A percentile compares a stretch with the other conserved stretches of the same genome.
Evolutionary conservation across 768 basidiomycete genomes (phyloP).

Genomic region (Lactarius sp.): DNA sequence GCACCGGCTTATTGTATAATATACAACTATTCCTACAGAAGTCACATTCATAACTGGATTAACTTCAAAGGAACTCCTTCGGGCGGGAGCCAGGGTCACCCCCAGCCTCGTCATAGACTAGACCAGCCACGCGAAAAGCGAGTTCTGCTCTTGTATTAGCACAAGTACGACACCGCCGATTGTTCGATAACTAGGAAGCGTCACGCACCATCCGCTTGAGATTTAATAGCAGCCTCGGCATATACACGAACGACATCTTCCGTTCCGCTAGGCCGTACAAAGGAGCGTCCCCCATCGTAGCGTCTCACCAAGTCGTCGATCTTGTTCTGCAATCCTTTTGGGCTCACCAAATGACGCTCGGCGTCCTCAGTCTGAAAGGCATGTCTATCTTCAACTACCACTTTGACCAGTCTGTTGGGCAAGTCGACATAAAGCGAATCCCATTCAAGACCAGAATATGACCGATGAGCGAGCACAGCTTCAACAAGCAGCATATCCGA

Average conservation of each 20-base stretch:
- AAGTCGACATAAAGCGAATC: slow-evolving; percentile 89
- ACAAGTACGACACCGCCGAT: slow-evolving; percentile 1
- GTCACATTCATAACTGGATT: neutral
- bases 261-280: slow-evolving; percentile 95
- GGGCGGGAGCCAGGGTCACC: slow-evolving; percentile 77
- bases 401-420: slow-evolving; percentile 93
- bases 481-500: slow-evolving; percentile 96
- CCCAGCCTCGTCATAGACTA: slow-evolving; percentile 79
- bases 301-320: slow-evolving; percentile 77
- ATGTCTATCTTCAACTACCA: slow-evolving; percentile 75
- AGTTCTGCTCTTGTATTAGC: slow-evolving; percentile 48
- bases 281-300: slow-evolving; percentile 82
- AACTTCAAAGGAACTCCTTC: slow-evolving; percentile 61
- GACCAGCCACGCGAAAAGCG: slow-evolving; percentile 77
- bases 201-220: slow-evolving; percentile 77
- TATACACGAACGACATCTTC: slow-evolving; percentile 98
- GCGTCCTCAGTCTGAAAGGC: slow-evolving; percentile 91
- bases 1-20: neutral
- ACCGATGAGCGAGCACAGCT: slow-evolving; percentile 81
- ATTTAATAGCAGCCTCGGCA: slow-evolving; percentile 75
- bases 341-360: slow-evolving; percentile 80
- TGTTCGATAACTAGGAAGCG: neutral
- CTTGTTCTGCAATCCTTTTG: slow-evolving; percentile 70
- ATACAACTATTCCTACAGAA: slow-evolving; percentile 19
- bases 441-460: slow-evolving; percentile 83